Base-by-base conservation (phyloP, 768 basidiomycete genomes). In the Collybia mongolica region DNA sequence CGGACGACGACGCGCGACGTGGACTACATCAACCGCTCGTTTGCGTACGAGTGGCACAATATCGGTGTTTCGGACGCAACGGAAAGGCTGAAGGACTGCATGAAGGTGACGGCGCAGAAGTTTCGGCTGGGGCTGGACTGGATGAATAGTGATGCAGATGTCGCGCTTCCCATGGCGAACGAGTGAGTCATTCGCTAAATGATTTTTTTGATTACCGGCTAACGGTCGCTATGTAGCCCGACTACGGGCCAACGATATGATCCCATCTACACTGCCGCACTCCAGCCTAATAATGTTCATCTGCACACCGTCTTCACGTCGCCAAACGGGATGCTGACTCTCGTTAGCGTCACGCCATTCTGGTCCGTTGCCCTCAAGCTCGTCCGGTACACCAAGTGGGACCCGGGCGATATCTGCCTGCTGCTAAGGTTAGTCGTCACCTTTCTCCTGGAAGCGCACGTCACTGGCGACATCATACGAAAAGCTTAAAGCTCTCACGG, bases 81-180 rank as follows among this genome's bases (percentile, higher is more conserved):
- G 12, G 71, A 73, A 3, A 72, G 81, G n/a, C 69, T 89, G 23
- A 72, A 74, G 55, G 64, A 63, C 11, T 87, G 86, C 59, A 83
- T 87, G 41, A 54, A 66, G 8, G 69, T 71, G 26, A 87, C 84
- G 2, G 85, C 86, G 0, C 42, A 55, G 15, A 62, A 64, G 6
- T 75, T 82, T 60, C 57, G 60, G 2, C 72, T 78, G 43, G 86
- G 87, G 19, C 67, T 69, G 48, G 86, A 88, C 62, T 89, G 87
- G 87, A 86, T 89, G 86, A 88, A 88, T 49, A 77, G 81, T 3
- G 82, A 86, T 54, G 82, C 87, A 0, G 87, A 89, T 54, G 73
- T 86, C 12, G 83, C 86, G 2, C 70, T 89, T 42, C 86, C 87
- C 14, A 77, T 83, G 76, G 79, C 81, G 17, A 63, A 67, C 52